A percentile compares a stretch with the other conserved stretches of the same genome.
phyloP scores from a whole-genome alignment of 1,139 yeast genomes.

The Lodderomyces beijingensis region DNA sequence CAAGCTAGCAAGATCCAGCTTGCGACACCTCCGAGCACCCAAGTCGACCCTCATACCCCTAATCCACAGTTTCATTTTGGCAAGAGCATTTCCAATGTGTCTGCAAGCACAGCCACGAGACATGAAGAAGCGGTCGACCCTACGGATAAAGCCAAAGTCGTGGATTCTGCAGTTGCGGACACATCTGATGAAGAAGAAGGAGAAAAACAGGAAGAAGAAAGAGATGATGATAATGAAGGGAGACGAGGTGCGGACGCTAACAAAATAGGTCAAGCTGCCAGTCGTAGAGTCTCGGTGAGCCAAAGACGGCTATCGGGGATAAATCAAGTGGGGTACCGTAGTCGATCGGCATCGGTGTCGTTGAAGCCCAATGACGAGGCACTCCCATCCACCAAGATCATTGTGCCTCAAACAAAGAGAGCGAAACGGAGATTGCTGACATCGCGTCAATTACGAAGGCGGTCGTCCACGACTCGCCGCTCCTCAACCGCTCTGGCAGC shows the following conservation, averaged over 20 bases:
- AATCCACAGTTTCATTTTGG: too few relatives aligned
- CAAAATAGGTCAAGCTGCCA: too few relatives aligned
- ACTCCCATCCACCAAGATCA: slow-evolving; percentile 3
- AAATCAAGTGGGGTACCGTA: slow-evolving; percentile 22
- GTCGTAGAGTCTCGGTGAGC: slow-evolving; percentile 25
- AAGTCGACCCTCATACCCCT: slow-evolving; percentile 1
- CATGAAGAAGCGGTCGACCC: slow-evolving; percentile 28
- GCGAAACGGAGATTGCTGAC: slow-evolving; percentile 4
- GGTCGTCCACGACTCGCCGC: too few relatives aligned
- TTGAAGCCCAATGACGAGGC: slow-evolving; percentile 3
- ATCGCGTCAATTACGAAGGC: slow-evolving; percentile 1
- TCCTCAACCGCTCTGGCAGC: too few relatives aligned
- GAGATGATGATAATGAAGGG: too few relatives aligned
- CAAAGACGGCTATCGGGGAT: slow-evolving; percentile 39
- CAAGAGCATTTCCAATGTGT: neutral
- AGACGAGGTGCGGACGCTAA: slow-evolving; percentile 10
- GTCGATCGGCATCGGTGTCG: slow-evolving; percentile 28
- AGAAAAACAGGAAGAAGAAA: slow-evolving; percentile 34
- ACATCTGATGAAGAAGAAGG: slow-evolving; percentile 21
- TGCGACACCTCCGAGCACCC: slow-evolving; percentile 6
- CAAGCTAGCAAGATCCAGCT: slow-evolving; percentile 3
- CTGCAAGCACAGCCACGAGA: slow-evolving; percentile 3
- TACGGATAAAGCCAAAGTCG: slow-evolving; percentile 17
- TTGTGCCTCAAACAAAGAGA: slow-evolving; percentile 3
- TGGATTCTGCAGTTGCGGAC: slow-evolving; percentile 11